A percentile compares a stretch with the other conserved stretches of the same genome.
Evolutionary conservation across 2,329 filamentous ascomycete species (phyloP).

Genomic region (Periconia digitata): DNA sequence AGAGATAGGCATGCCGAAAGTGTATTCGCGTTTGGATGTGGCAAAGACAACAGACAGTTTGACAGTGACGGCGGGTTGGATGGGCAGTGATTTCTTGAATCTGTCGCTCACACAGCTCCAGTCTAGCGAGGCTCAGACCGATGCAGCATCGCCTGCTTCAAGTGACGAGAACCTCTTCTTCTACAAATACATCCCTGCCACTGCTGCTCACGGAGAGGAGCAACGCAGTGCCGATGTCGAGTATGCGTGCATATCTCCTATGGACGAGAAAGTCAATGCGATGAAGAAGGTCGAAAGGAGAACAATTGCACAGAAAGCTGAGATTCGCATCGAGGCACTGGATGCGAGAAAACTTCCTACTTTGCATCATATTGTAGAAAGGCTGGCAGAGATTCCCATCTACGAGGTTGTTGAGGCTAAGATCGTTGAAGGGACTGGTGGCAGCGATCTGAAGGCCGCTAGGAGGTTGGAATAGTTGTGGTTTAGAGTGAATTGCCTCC

Average conservation of each 20-base stretch:
- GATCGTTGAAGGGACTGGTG: slow-evolving; percentile 57
- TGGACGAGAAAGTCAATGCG: slow-evolving; percentile 32
- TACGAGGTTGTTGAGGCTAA: slow-evolving; percentile 59
- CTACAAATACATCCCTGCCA: slow-evolving; percentile 60
- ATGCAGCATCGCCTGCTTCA: slow-evolving; percentile 1
- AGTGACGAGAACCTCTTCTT: slow-evolving; percentile 55
- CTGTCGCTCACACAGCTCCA: slow-evolving; percentile 31
- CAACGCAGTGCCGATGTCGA: slow-evolving; percentile 56
- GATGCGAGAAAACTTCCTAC: slow-evolving; percentile 62
- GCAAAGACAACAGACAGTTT: slow-evolving; percentile 40
- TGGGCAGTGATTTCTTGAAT: slow-evolving; percentile 36
- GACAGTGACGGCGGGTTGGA: slow-evolving; percentile 44
- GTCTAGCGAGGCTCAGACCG: slow-evolving; percentile 10
- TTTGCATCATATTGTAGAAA: slow-evolving; percentile 58
- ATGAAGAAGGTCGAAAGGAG: slow-evolving; percentile 37
- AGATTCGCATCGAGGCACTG: slow-evolving; percentile 51
- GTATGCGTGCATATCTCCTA: slow-evolving; percentile 51
- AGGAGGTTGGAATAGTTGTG: slow-evolving; percentile 14
- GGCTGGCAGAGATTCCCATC: slow-evolving; percentile 58
- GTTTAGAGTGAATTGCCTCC: neutral
- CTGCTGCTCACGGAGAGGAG: slow-evolving; percentile 44
- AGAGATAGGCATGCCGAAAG: slow-evolving; percentile 64
- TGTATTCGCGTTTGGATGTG: slow-evolving; percentile 56
- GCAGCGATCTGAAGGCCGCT: slow-evolving; percentile 49
- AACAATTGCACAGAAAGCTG: slow-evolving; percentile 45